These are phyloP conservation scores for Komagataea norvegica DNA, from an alignment of 1,139 yeast species.

Conservation along the genomic window DNA sequence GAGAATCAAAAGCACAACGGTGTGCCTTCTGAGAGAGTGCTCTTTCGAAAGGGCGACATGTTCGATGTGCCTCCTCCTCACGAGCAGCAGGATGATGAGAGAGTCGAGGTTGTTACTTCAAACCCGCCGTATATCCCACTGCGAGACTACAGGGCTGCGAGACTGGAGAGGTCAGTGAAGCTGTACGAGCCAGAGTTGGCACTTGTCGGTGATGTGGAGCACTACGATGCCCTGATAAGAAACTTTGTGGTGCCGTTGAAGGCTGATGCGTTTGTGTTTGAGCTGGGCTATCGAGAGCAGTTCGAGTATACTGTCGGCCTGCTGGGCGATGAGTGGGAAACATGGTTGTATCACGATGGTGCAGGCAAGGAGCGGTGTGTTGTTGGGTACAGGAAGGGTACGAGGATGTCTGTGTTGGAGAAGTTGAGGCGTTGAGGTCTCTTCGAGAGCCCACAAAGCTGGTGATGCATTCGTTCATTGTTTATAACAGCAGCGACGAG, in stretches of 20 bases:
- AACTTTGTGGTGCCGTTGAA: slow-evolving; percentile 36
- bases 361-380: slow-evolving; percentile 31
- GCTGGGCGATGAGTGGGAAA: slow-evolving; percentile 23
- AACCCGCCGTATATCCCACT: slow-evolving; percentile 87
- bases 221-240: slow-evolving; percentile 53
- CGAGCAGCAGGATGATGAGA: neutral
- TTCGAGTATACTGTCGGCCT: slow-evolving; percentile 14
- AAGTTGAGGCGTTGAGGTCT: too few relatives aligned
- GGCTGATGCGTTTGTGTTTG: slow-evolving; percentile 41
- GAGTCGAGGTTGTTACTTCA: slow-evolving; percentile 54
- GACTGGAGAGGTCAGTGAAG: slow-evolving; percentile 56
- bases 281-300: slow-evolving; percentile 36
- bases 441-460: too few relatives aligned
- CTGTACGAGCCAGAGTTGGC: slow-evolving; percentile 75
- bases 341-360: slow-evolving; percentile 27
- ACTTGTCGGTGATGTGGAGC: slow-evolving; percentile 67
- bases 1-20: slow-evolving; percentile 35
- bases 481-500: too few relatives aligned
- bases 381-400: slow-evolving; percentile 29
- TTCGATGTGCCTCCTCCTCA: slow-evolving; percentile 13
- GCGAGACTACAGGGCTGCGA: slow-evolving; percentile 35
- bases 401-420: slow-evolving; percentile 21
- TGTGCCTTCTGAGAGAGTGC: slow-evolving; percentile 13
- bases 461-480: too few relatives aligned
- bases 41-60: slow-evolving; percentile 21